Evolutionary conservation across 306 rosid species (phyloP), one percentile per base, ranked within the genome.

Genomic region (Arachis hypogaea): DNA sequence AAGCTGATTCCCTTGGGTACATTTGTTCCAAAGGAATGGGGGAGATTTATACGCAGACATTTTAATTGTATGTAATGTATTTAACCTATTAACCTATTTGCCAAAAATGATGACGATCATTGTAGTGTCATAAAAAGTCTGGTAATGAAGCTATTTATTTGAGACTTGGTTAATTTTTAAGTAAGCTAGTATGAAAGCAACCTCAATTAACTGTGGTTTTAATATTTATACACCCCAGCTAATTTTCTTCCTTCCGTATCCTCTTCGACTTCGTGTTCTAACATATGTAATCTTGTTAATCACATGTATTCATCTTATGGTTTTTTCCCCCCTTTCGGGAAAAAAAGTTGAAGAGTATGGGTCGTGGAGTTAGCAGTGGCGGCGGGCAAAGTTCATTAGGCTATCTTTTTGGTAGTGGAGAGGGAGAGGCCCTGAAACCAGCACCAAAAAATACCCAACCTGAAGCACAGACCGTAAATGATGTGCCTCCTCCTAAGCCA

Each of bases 301-400:
- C 50, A n/a, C 72, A 44, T 84, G 59, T 69, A 76, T 63, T 69
- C 65, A n/a, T 83, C 47, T 67, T 61, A 66, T 66, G 33, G 58
- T 71, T 69, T 78, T 14, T 77, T 14, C 58, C 63, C 12, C 58
- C 63, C 63, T 78, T 65, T 43, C 14, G 14, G 64, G 67, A 7
- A 72, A 74, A 77, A 68, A 61, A 78, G 66, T 61, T 67, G 75
- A 81, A 79, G 80, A 88, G 51, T 73, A 94, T 94, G 98, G 98
- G 98, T 75, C 98, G 98, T 75, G 98, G 98, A 80, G 89, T 84
- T 80, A 94, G 98, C 91, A 85, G 96, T 22, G 98, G 98, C 71
- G 98, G 98, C 58, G 98, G 98, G 58, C 97, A 91, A 83, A 94
- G 98, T 85, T 94, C 98, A 7, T 77, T 94, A 89, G 95, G 92